Conservation (phyloP, 441 rosid genomes). For the Aleurites moluccanus region DNA sequence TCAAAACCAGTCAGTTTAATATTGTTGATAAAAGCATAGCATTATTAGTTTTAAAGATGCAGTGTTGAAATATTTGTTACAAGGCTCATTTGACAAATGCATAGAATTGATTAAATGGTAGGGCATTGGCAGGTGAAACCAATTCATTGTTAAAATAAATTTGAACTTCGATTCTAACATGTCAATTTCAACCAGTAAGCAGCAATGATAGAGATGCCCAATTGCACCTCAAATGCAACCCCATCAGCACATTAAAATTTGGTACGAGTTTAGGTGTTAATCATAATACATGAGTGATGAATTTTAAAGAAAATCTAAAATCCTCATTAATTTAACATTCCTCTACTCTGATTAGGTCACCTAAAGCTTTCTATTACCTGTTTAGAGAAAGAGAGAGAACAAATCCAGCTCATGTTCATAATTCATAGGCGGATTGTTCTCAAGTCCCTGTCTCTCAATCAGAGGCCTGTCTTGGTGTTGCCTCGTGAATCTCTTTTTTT, state of each 20-base stretch:
- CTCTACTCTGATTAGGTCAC: slow-evolving; percentile 23
- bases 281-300: neutral
- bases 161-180: neutral
- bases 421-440: no score
- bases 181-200: neutral
- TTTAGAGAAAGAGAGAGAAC: neutral
- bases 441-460: neutral
- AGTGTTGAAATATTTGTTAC: no score
- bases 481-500: neutral
- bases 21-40: no score
- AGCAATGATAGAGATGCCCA: neutral
- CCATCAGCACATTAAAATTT: neutral
- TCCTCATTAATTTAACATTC: neutral
- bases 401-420: neutral
- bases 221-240: neutral
- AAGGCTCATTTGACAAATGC: neutral
- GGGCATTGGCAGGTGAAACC: neutral
- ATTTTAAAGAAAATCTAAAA: neutral
- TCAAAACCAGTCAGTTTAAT: no score
- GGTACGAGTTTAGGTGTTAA: neutral
- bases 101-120: neutral
- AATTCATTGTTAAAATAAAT: neutral
- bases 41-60: no score
- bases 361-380: slow-evolving; percentile 11
- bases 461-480: neutral